These are phyloP conservation scores for Plenodomus tracheiphilus DNA, from an alignment of 2,329 filamentous ascomycete species.

Conservation along the genomic window DNA sequence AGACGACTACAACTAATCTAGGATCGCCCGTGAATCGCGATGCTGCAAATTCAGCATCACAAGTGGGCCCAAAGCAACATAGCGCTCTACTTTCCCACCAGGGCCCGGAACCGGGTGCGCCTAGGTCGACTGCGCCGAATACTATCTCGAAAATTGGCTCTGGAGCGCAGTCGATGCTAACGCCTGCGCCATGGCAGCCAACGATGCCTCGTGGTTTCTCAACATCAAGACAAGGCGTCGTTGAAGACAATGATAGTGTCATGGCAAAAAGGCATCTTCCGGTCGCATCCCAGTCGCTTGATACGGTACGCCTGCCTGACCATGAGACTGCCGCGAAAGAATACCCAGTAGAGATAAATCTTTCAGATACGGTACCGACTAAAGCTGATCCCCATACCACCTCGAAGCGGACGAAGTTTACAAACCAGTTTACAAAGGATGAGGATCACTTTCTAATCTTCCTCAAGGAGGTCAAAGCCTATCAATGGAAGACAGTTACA, in stretches of 20 bases:
- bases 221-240: not conserved
- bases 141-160: too few species aligned
- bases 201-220: too few species aligned
- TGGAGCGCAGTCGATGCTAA: too few species aligned
- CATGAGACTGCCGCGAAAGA: not conserved
- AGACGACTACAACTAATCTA: not conserved
- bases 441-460: constrained; percentile 44
- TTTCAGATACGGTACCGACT: not conserved
- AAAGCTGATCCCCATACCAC: not conserved
- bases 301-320: not conserved
- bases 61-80: not conserved
- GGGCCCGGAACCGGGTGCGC: not conserved
- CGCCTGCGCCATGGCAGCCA: too few species aligned
- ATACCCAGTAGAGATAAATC: not conserved
- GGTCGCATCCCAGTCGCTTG: not conserved
- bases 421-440: constrained; percentile 15
- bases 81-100: not conserved
- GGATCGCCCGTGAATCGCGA: not conserved
- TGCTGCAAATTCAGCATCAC: not conserved
- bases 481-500: constrained; percentile 43
- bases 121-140: too few species aligned
- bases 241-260: constrained; percentile 8
- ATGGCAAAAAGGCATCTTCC: constrained; percentile 7
- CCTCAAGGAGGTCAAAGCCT: constrained; percentile 46
- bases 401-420: not conserved